These are phyloP conservation scores for Aegilops speltoides DNA, from an alignment of 176 grass and related monocot genomes.

Conservation along the genomic window DNA sequence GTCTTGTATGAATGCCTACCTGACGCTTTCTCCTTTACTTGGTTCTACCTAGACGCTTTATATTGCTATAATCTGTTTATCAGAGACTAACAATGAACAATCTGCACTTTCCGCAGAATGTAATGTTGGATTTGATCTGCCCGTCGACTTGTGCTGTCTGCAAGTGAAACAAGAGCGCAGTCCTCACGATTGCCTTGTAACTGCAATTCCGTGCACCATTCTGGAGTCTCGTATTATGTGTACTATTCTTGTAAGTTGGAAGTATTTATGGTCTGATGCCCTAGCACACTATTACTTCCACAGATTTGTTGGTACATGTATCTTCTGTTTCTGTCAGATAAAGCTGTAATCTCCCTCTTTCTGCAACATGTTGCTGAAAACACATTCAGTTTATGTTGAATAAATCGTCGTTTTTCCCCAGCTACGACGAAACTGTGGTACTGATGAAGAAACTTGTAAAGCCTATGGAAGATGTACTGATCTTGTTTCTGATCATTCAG, in stretches of 20 bases:
- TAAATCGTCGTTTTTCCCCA: not conserved
- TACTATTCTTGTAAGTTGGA: conserved; percentile 17
- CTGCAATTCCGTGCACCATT: not conserved
- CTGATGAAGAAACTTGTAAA: not conserved
- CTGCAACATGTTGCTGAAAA: not conserved
- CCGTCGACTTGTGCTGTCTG: too few species aligned
- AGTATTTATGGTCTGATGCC: not conserved
- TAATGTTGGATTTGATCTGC: too few species aligned
- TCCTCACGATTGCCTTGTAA: not conserved
- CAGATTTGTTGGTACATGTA: not conserved
- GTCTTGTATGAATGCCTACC: not conserved
- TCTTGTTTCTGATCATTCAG: too few species aligned
- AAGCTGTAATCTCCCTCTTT: conserved; percentile 15
- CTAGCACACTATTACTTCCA: not conserved
- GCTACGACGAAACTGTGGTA: not conserved
- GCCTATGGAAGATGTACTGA: too few species aligned
- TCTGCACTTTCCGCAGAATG: not conserved
- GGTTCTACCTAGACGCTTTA: not conserved
- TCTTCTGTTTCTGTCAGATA: not conserved
- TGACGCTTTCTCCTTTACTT: not conserved
- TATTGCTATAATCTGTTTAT: not conserved
- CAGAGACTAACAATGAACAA: not conserved
- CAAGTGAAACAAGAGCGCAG: not conserved
- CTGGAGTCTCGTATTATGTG: not conserved
- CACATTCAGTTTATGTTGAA: not conserved